phyloP scores from a whole-genome alignment of 2,329 filamentous ascomycete genomes.

The Ceratocystis lukuohia region DNA sequence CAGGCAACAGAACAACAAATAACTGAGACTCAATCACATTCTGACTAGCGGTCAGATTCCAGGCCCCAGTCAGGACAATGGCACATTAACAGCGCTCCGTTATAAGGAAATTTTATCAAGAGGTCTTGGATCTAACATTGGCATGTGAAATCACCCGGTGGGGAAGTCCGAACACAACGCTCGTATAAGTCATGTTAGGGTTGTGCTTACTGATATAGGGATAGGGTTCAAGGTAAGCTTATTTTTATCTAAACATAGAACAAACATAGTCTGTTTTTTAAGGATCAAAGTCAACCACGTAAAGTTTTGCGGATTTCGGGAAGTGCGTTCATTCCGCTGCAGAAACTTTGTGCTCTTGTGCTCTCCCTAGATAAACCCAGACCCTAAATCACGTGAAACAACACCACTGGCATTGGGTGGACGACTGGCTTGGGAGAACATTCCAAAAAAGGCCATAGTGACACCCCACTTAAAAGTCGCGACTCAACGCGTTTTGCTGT shows the following conservation, averaged over 20 bases:
- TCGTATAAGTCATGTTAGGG: neutral
- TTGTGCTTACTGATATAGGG: neutral
- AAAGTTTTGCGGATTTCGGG: too few species aligned
- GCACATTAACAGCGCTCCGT: neutral
- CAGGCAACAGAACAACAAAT: neutral
- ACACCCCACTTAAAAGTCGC: constrained; percentile 6
- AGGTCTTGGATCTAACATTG: neutral
- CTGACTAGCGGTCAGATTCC: neutral
- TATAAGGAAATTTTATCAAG: neutral
- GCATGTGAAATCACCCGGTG: neutral
- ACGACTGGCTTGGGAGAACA: neutral
- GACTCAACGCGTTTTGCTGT: neutral
- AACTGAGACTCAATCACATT: neutral
- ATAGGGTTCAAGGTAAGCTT: neutral
- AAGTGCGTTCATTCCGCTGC: too few species aligned
- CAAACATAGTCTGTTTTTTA: too few species aligned
- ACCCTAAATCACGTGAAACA: neutral
- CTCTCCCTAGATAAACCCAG: neutral
- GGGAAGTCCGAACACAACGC: neutral
- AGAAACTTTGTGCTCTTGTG: too few species aligned
- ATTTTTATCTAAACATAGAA: neutral
- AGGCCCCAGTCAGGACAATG: neutral
- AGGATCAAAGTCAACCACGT: too few species aligned
- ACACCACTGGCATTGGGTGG: too few species aligned
- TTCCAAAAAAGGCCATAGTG: constrained; percentile 15